These are phyloP conservation scores for Coleophoma crateriformis DNA, from an alignment of 2,329 filamentous ascomycete species.

Conservation along the genomic window DNA sequence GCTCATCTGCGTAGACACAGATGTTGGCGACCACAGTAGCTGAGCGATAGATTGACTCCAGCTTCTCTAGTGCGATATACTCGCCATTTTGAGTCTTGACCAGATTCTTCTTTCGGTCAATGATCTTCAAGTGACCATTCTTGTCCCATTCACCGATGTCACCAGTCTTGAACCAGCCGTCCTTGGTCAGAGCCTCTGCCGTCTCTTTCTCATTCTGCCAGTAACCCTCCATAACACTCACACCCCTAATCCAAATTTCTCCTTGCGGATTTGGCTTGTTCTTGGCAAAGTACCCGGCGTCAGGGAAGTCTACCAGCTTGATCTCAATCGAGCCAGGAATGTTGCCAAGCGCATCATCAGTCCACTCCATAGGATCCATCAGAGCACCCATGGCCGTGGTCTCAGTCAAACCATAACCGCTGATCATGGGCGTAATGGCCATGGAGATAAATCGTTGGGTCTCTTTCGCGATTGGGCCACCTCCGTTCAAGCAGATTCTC, in stretches of 20 bases:
- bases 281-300: slow-evolving; percentile 73
- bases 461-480: slow-evolving; percentile 80
- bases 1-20: slow-evolving; percentile 75
- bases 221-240: slow-evolving; percentile 70
- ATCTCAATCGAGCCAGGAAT: slow-evolving; percentile 74
- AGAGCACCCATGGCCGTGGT: slow-evolving; percentile 81
- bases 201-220: slow-evolving; percentile 85
- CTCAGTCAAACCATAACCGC: slow-evolving; percentile 91
- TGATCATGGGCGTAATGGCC: slow-evolving; percentile 89
- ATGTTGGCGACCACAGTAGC: slow-evolving; percentile 76
- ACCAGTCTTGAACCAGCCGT: slow-evolving; percentile 96
- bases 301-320: slow-evolving; percentile 86
- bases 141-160: slow-evolving; percentile 88
- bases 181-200: slow-evolving; percentile 66
- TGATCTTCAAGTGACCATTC: slow-evolving; percentile 76
- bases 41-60: slow-evolving; percentile 86
- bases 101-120: slow-evolving; percentile 97
- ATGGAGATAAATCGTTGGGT: slow-evolving; percentile 90
- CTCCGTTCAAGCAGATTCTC: slow-evolving; percentile 89
- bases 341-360: slow-evolving; percentile 69
- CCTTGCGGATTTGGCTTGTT: slow-evolving; percentile 74
- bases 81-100: slow-evolving; percentile 94
- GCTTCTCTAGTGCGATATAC: slow-evolving; percentile 94
- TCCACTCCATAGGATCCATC: slow-evolving; percentile 81
- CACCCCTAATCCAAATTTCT: slow-evolving; percentile 85